Base-by-base conservation (phyloP, 2,329 filamentous ascomycete species). In the Hypoxylon sp. region DNA sequence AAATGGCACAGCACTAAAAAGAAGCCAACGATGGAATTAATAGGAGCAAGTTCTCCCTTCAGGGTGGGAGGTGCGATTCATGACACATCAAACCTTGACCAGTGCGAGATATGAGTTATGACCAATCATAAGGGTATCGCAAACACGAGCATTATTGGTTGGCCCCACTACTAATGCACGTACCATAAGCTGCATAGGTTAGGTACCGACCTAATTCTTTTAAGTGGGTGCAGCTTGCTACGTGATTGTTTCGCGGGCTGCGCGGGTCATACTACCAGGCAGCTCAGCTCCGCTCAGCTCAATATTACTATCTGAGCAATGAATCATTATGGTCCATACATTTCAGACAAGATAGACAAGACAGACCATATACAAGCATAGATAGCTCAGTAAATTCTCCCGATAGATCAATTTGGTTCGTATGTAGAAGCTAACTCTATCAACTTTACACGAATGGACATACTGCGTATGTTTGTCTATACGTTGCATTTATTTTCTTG, bases 51-150 rank as follows among this genome's bases (percentile, higher is more conserved):
- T 44, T 44, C 39, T 31, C 58, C 29, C 44, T 19, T 33, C 3
- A 51, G 48, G 22, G 14, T 17, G 6, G 39, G 31, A 44, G 31
- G 17, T 57, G 56, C 56, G 64, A 68, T 54, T 63, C 68, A 66
- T 70, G 62, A 68, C 60, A 68, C 54, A 68, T 60, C 31, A 13
- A 52, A 29, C 37, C 42, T 37, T 19, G 13, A 24, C 5, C n/a
- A 33, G 44, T 44, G 31, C 39, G 51, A 55, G 46, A 63, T 60
- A 51, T 26, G 17, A 50, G 47, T 10, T 39, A 24, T 24, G 53
- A 42, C 77, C 78, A 79, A 79, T 78, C 71, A 70, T 61, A 62
- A 26, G 29, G 11, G n/a, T 42, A 72, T 70, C 73, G 70, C 72
- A 70, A 67, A 29, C 59, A 71, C 59, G 65, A 51, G 65, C 50